These are phyloP conservation scores for Backusella psychrophila DNA, from an alignment of 192 early-diverging fungal genomes.

Conservation along the genomic window DNA sequence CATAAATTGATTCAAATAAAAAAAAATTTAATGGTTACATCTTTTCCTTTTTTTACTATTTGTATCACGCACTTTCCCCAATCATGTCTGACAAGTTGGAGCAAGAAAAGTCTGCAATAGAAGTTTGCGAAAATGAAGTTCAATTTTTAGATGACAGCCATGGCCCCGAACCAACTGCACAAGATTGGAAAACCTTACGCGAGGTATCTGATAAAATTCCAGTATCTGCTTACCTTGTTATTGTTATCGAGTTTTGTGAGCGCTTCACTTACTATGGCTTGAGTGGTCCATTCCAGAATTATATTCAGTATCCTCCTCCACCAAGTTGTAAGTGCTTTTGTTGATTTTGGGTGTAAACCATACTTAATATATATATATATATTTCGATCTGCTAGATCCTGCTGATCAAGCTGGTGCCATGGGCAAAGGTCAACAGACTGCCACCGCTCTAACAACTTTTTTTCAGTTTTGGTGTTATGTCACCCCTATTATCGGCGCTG, in stretches of 20 bases:
- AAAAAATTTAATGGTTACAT: background rate
- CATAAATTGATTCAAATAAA: background rate
- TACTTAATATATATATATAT: background rate
- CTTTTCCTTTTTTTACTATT: background rate
- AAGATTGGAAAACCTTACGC: constrained; percentile 55
- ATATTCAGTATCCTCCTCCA: constrained; percentile 49
- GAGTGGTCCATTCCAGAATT: constrained; percentile 58
- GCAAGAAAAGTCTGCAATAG: background rate
- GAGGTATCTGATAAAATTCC: constrained; percentile 62
- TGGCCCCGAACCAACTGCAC: constrained; percentile 53
- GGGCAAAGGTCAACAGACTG: constrained; percentile 45
- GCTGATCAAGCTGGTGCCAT: constrained; percentile 49
- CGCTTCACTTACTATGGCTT: constrained; percentile 67
- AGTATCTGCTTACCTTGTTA: constrained; percentile 49
- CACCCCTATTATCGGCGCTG: constrained; percentile 53
- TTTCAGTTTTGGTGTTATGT: constrained; percentile 51
- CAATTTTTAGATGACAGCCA: constrained; percentile 34
- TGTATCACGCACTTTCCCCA: background rate
- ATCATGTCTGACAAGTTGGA: constrained; percentile 22
- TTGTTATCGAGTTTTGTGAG: constrained; percentile 62
- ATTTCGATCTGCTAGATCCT: constrained; percentile 17
- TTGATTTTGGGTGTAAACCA: background rate
- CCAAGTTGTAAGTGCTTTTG: constrained; percentile 24
- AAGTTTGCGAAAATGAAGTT: background rate
- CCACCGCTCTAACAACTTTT: constrained; percentile 52